A percentile compares a stretch with the other conserved stretches of the same genome.
Conservation (phyloP, 2,329 filamentous ascomycete species). For the Aplosporella prunicola region DNA sequence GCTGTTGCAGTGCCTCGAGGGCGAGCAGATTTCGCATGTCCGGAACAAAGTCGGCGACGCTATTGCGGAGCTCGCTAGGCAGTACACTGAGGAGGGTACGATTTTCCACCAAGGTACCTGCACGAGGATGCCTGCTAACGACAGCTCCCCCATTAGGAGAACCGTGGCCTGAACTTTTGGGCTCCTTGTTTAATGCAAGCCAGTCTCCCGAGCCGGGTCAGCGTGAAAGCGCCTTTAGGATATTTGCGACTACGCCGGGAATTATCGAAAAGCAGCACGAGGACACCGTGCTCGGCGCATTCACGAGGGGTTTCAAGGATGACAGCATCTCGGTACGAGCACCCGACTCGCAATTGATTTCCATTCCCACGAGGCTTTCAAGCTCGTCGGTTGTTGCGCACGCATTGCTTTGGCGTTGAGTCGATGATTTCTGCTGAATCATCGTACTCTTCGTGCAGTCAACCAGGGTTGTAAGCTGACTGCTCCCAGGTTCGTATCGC, state of each 20-base stretch:
- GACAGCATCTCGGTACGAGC: conserved; percentile 67
- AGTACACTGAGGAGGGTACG: conserved; percentile 87
- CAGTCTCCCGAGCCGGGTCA: conserved; percentile 74
- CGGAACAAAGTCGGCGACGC: conserved; percentile 96
- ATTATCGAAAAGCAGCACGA: conserved; percentile 97
- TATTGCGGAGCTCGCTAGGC: conserved; percentile 88
- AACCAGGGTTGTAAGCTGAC: conserved; percentile 4
- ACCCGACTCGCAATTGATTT: too few relatives aligned
- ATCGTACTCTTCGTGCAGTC: too few relatives aligned
- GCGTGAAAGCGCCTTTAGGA: conserved; percentile 86
- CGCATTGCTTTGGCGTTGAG: too few relatives aligned
- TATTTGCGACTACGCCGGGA: conserved; percentile 87
- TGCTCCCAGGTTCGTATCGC: conserved; percentile 66
- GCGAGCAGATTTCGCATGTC: conserved; percentile 63
- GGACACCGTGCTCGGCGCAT: conserved; percentile 77
- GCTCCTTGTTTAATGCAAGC: conserved; percentile 79
- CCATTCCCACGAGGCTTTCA: too few relatives aligned
- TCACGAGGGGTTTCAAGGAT: conserved; percentile 87
- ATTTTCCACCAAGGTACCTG: conserved; percentile 13
- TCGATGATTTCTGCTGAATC: not conserved
- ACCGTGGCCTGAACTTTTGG: conserved; percentile 81
- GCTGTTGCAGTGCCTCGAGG: conserved; percentile 65
- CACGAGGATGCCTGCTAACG: conserved; percentile 9
- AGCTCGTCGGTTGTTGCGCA: too few relatives aligned
- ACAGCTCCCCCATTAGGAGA: conserved; percentile 47